Base-by-base conservation (phyloP, 345 rosid species). In the Erodium maritimum region DNA sequence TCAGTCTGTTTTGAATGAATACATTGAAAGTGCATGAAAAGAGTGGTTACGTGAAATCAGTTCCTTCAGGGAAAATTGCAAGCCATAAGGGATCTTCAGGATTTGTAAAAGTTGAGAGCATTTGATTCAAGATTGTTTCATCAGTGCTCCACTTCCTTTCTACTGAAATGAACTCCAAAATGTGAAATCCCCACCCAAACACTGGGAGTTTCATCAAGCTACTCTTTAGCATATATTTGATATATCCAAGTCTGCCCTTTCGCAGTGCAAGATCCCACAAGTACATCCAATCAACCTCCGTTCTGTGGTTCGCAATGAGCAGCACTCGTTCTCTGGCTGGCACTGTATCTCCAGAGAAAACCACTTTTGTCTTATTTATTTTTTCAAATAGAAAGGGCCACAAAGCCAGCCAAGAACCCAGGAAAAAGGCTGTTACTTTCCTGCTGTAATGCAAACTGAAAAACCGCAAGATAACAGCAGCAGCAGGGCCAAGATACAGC, bases 271-370 rank as follows among this genome's bases (percentile, higher is more conserved):
- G 80, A 63, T 85, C 68, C 96, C 96, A 88, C 63, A 88, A 23
- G 74, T 85, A 88, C 96, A 88, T 88, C 94, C 96, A 88, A 76
- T 85, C 94, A 9, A 85, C 90, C 71, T 85, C 96, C n/a, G 96
- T 88, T 79, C 90, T 82, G 72, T 88, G 90, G 67, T 88, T 88
- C 21, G 90, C 73, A 59, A 88, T 74, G 10, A 88, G 75, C 73
- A 88, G 48, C 45, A 81, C 83, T 45, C 85, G 83, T 69, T 81
- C 87, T 61, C 48, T 42, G 48, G 48, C 48, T 42, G 17, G 48
- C 8, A 42, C 48, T 10, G 48, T 42, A 42, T 42, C 48, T 42
- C 48, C 48, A 42, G 48, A 42, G 48, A 88, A 81, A 4, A 88
- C 69, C 20, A 88, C 79, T 19, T 73, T 74, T 2, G 96, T 88